Conservation (phyloP, 2,329 filamentous ascomycete genomes). For the Chaetomium strumarium region DNA sequence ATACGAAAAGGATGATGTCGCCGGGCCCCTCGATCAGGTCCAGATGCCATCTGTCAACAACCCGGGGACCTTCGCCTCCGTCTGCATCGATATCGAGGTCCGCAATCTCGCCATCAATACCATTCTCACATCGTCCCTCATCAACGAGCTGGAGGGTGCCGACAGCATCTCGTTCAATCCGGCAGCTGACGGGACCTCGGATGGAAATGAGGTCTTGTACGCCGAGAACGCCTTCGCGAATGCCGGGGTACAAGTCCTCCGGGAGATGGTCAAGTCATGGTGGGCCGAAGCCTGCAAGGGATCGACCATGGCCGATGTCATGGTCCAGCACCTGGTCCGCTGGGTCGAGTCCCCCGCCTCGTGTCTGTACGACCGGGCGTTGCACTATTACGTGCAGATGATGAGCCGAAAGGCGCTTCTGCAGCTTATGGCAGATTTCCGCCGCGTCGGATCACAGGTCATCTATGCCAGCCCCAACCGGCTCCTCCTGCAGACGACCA, state of each 20-base stretch:
- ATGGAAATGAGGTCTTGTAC: constrained; percentile 65
- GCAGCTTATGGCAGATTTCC: constrained; percentile 94
- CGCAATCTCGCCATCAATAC: constrained; percentile 97
- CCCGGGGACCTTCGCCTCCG: constrained; percentile 87
- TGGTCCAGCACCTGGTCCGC: constrained; percentile 93
- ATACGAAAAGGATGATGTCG: constrained; percentile 86
- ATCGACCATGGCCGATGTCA: constrained; percentile 91
- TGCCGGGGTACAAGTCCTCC: constrained; percentile 80
- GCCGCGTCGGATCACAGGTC: constrained; percentile 87
- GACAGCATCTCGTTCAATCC: constrained; percentile 84
- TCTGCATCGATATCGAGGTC: constrained; percentile 91
- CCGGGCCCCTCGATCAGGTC: constrained; percentile 75
- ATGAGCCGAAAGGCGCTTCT: constrained; percentile 97
- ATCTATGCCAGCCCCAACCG: constrained; percentile 91
- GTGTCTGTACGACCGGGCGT: constrained; percentile 86
- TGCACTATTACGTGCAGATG: constrained; percentile 98
- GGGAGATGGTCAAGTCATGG: constrained; percentile 98
- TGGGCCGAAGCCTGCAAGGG: constrained; percentile 90
- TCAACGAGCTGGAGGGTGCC: constrained; percentile 90
- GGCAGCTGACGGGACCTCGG: constrained; percentile 54
- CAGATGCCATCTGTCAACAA: constrained; percentile 93
- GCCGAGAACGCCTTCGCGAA: constrained; percentile 91
- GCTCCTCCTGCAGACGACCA: constrained; percentile 89
- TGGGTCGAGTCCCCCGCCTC: constrained; percentile 95
- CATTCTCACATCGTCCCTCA: constrained; percentile 88